Conservation (phyloP, 805 yeast species). For the Metschnikowia anglica region DNA sequence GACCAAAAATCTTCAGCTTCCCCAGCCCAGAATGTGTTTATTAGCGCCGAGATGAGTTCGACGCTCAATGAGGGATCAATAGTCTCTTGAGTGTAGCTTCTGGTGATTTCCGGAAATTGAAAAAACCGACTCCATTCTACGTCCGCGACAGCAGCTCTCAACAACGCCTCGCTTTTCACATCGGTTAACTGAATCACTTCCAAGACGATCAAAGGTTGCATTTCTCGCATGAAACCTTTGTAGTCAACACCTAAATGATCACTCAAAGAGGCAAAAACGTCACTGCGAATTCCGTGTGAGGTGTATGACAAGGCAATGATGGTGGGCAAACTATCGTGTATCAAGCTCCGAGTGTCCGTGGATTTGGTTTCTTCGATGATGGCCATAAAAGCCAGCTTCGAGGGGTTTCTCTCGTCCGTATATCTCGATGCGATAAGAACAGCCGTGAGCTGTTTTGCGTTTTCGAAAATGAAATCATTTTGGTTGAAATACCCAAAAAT, state of each 20-base stretch:
- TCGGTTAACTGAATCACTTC: conserved; percentile 44
- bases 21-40: conserved; percentile 22
- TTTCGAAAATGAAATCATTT: conserved; percentile 32
- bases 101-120: not conserved
- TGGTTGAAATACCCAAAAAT: conserved; percentile 37
- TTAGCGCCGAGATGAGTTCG: conserved; percentile 26
- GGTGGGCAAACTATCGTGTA: conserved; percentile 35
- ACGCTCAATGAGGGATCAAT: conserved; percentile 24
- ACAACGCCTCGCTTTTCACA: conserved; percentile 28
- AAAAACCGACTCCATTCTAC: not conserved
- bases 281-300: conserved; percentile 36
- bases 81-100: not conserved
- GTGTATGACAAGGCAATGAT: conserved; percentile 47
- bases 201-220: conserved; percentile 32
- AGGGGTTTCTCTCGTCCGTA: conserved; percentile 15
- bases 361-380: conserved; percentile 18
- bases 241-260: conserved; percentile 21
- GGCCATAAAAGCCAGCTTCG: not conserved
- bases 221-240: conserved; percentile 25
- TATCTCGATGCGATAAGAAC: conserved; percentile 24
- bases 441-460: conserved; percentile 41
- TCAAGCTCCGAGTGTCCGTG: conserved; percentile 20
- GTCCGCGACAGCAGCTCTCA: conserved; percentile 6
- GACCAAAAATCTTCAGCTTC: conserved; percentile 33
- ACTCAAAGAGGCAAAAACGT: conserved; percentile 24